phyloP scores from a whole-genome alignment of 2,329 filamentous ascomycete species.

The Penicillium thymicola region DNA sequence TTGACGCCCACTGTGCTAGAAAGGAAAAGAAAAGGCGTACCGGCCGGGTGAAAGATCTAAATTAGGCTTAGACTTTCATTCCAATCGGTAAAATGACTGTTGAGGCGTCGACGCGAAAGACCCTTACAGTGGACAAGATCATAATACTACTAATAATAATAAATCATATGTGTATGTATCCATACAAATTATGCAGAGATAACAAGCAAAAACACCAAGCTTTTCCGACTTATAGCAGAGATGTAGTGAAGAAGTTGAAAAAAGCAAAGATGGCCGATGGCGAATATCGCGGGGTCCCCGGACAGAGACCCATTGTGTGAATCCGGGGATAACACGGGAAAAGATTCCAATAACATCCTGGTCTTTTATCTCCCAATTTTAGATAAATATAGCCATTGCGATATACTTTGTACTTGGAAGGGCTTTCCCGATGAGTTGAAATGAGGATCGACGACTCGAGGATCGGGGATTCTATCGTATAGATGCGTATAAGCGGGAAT shows the following conservation, averaged over 20 bases:
- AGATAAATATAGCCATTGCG: not conserved
- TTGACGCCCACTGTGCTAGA: not conserved
- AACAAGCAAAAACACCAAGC: too few relatives aligned
- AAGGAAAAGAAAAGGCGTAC: not conserved
- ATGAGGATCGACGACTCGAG: not conserved
- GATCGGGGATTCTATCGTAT: not conserved
- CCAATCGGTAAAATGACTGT: not conserved
- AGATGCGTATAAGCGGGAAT: not conserved
- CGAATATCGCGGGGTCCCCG: conserved; percentile 4
- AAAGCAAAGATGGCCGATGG: not conserved
- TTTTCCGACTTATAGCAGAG: not conserved
- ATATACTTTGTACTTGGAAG: not conserved
- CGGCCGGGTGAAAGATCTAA: not conserved
- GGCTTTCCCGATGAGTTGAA: not conserved
- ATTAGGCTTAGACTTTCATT: not conserved
- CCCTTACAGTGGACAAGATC: not conserved
- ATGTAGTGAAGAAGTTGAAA: not conserved
- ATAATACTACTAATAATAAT: not conserved
- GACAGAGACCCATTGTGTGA: not conserved
- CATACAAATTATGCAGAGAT: not conserved
- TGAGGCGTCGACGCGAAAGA: not conserved
- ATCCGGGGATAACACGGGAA: not conserved
- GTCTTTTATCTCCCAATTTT: not conserved
- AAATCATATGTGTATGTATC: not conserved
- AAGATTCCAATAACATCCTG: not conserved